Evolutionary conservation across 306 rosid genomes (phyloP).

Genomic region (Carpinus viminea): DNA sequence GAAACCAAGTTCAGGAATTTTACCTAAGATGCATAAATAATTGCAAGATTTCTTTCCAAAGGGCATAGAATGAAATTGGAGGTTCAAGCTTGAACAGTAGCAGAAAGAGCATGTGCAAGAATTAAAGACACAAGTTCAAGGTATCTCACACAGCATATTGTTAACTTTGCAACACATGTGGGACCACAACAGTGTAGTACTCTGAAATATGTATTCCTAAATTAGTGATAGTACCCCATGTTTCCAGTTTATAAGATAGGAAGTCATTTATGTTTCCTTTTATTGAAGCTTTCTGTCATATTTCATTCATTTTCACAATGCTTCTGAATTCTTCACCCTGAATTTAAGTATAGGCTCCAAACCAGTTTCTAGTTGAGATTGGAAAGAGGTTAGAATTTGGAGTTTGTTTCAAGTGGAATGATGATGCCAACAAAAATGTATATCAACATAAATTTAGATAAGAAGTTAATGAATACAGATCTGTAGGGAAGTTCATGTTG

Average conservation of each 20-base stretch:
- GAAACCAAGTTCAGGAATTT: slow-evolving; percentile 33
- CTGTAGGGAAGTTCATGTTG: neutral
- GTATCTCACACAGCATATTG: neutral
- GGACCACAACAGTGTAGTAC: neutral
- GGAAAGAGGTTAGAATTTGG: neutral
- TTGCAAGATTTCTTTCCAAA: neutral
- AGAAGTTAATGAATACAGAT: neutral
- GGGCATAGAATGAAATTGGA: slow-evolving; percentile 5
- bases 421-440: neutral
- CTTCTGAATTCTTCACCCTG: neutral
- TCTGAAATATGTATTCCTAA: neutral
- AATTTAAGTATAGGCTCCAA: neutral
- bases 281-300: neutral
- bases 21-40: slow-evolving; percentile 18
- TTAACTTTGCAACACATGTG: neutral
- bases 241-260: neutral
- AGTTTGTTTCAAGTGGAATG: neutral
- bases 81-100: neutral
- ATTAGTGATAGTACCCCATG: neutral
- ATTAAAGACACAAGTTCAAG: neutral
- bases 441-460: neutral
- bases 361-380: neutral
- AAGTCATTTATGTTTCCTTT: neutral
- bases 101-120: slow-evolving; percentile 1
- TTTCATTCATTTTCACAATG: neutral